Evolutionary conservation across 306 rosid genomes (phyloP).

Genomic region (Vigna radiata): DNA sequence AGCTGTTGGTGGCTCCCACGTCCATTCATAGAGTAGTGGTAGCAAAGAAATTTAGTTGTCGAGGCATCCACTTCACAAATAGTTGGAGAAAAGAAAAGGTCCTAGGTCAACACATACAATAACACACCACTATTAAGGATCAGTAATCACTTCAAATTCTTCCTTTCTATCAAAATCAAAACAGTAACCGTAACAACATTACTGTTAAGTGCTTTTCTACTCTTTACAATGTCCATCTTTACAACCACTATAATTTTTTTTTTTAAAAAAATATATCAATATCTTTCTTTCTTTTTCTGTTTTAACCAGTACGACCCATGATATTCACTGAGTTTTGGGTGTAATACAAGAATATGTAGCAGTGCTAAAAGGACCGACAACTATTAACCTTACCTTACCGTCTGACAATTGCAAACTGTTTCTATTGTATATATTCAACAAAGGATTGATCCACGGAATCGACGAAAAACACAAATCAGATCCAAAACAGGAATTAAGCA

Average conservation of each 20-base stretch:
- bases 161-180: neutral
- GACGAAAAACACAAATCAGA: constrained; percentile 41
- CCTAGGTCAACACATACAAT: constrained; percentile 4
- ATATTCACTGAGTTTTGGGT: constrained; percentile 35
- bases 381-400: neutral
- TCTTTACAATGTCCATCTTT: constrained; percentile 37
- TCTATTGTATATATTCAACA: constrained; percentile 34
- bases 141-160: too few species aligned
- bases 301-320: constrained; percentile 2
- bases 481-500: constrained; percentile 8
- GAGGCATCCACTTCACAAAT: neutral
- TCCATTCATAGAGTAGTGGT: neutral
- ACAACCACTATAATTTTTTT: constrained; percentile 43
- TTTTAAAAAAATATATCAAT: neutral
- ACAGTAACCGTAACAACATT: constrained; percentile 25
- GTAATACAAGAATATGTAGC: constrained; percentile 24
- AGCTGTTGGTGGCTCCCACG: constrained; percentile 52
- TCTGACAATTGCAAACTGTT: constrained; percentile 37
- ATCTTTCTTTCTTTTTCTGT: constrained; percentile 11
- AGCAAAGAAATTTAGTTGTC: constrained; percentile 14
- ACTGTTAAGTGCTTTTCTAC: neutral
- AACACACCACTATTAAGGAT: neutral
- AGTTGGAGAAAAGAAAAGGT: constrained; percentile 1
- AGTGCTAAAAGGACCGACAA: constrained; percentile 26
- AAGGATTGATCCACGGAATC: constrained; percentile 35